Evolutionary conservation across 2,329 filamentous ascomycete genomes (phyloP), one percentile per base, ranked within the genome.

Genomic region (Aspergillus proliferans): DNA sequence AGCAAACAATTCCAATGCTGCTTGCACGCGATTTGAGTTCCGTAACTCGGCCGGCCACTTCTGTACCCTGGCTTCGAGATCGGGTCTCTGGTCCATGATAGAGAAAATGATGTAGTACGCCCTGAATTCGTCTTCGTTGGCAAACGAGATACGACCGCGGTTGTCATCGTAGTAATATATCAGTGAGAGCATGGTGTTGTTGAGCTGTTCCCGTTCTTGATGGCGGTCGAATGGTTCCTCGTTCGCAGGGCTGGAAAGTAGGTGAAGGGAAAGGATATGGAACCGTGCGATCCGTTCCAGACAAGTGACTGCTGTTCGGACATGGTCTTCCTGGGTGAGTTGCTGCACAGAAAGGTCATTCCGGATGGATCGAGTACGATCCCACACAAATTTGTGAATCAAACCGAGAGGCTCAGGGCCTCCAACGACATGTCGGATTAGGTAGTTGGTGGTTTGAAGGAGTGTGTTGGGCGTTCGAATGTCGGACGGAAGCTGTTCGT

Each of bases 261-360:
- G 71, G 59, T 85, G 82, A 40, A 84, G 69, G 2, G 80, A 81
- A 2, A 83, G 57, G 19, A 85, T 80, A 56, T 84, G 81, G 55
- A 84, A 84, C 4, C 82, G 78, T 24, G 79, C 81, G 55, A 84
- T 84, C 38, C 79, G 73, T 61, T 85, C 82, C 44, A 80, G 76
- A 56, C 81, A 84, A 19, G 78, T 77, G 6, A 85, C 77, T 4
- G 80, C 78, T 18, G 78, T 73, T 43, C 70, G 66, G 33, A 84
- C 73, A 58, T 84, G 77, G n/a, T 73, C 69, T n/a, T 70, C 63
- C 52, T 76, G 78, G 6, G 76, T 77, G 49, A 83, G 67, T 58
- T 81, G 77, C 61, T 84, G 81, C 18, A 84, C 82, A 2, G 80
- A 80, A 45, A 84, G 80, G 60, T 85, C 82, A 58, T 84, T 85